phyloP scores from a whole-genome alignment of 495 filamentous ascomycete species.

The Zalerion maritima region DNA sequence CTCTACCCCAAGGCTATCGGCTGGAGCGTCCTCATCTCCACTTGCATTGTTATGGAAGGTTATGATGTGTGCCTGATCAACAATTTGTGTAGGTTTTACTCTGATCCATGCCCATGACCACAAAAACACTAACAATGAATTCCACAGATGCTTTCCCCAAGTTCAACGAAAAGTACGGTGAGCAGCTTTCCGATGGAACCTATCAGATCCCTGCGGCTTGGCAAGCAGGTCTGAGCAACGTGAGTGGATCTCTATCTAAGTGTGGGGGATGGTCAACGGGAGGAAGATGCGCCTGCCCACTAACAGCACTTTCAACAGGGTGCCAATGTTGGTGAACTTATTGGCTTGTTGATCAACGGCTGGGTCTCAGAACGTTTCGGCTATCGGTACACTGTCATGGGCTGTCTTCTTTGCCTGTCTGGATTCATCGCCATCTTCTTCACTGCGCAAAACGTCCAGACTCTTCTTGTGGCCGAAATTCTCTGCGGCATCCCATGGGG shows the following conservation, averaged over 20 bases:
- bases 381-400: conserved; percentile 57
- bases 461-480: conserved; percentile 59
- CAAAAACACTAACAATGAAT: too few relatives aligned
- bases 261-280: conserved; percentile 5
- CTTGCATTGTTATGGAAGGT: conserved; percentile 51
- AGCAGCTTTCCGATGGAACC: conserved; percentile 32
- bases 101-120: conserved; percentile 1
- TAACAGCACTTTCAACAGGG: too few relatives aligned
- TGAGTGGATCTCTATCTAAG: conserved; percentile 12
- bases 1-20: conserved; percentile 42
- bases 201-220: conserved; percentile 60
- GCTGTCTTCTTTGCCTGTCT: conserved; percentile 47
- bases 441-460: conserved; percentile 53
- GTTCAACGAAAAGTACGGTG: conserved; percentile 60
- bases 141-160: conserved; percentile 33
- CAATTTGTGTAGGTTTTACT: conserved; percentile 31
- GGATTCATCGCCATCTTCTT: conserved; percentile 66
- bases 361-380: conserved; percentile 62
- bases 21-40: conserved; percentile 46
- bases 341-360: conserved; percentile 64
- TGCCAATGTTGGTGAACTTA: conserved; percentile 62
- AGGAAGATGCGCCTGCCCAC: too few relatives aligned
- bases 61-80: conserved; percentile 46
- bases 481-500: conserved; percentile 68
- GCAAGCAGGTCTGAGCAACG: conserved; percentile 67